Conservation (phyloP, 495 filamentous ascomycete species). For the Tetracladium setigerum region DNA sequence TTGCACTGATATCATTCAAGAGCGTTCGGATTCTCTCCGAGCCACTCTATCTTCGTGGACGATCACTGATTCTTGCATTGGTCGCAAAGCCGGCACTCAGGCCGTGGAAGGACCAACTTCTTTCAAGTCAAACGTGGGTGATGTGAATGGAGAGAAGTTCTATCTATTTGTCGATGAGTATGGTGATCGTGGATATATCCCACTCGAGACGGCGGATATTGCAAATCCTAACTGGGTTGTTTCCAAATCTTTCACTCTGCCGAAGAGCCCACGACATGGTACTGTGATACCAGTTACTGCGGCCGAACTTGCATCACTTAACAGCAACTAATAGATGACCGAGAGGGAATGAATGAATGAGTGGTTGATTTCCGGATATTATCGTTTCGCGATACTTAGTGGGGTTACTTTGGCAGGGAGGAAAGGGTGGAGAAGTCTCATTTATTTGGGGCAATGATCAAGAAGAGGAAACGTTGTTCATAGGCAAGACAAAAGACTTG, state of each 20-base stretch:
- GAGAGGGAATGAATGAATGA: too few species aligned
- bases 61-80: slow-evolving; percentile 13
- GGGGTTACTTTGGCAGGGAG: too few species aligned
- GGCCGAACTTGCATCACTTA: not conserved
- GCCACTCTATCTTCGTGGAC: slow-evolving; percentile 9
- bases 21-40: slow-evolving; percentile 6
- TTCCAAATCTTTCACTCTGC: slow-evolving; percentile 9
- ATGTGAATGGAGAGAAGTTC: slow-evolving; percentile 18
- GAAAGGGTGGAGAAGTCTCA: too few species aligned
- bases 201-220: slow-evolving; percentile 19
- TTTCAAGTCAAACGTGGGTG: slow-evolving; percentile 15
- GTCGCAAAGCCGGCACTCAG: slow-evolving; percentile 14
- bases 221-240: slow-evolving; percentile 13
- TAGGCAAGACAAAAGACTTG: too few species aligned
- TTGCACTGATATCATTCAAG: slow-evolving; percentile 19
- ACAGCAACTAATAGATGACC: too few species aligned
- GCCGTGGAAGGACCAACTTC: slow-evolving; percentile 15
- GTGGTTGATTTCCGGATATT: too few species aligned
- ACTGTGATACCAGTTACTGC: slow-evolving; percentile 17
- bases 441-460: too few species aligned
- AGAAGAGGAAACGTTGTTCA: too few species aligned
- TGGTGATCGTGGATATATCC: slow-evolving; percentile 15
- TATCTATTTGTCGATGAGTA: slow-evolving; percentile 20
- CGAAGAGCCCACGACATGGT: slow-evolving; percentile 16
- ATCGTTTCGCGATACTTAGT: too few species aligned